These are phyloP conservation scores for Endothia cerciana DNA, from an alignment of 2,329 filamentous ascomycete genomes.

Conservation along the genomic window DNA sequence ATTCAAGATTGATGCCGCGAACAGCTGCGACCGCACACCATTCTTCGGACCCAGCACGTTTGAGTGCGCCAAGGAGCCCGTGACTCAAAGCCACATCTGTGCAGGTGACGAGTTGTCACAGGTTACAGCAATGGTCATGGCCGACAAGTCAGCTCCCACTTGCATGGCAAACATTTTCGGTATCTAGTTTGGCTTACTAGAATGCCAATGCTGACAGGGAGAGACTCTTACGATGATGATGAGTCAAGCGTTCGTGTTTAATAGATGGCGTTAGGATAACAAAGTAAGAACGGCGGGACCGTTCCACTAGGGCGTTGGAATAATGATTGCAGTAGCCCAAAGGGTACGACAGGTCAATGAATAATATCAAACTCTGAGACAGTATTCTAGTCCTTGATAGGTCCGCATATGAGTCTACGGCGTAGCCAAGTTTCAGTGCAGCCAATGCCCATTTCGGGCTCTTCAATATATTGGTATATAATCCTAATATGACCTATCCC, in stretches of 20 bases:
- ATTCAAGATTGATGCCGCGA: neutral
- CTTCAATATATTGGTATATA: neutral
- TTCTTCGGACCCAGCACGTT: constrained; percentile 6
- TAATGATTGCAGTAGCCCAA: neutral
- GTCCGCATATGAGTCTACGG: too few species aligned
- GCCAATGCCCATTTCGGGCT: neutral
- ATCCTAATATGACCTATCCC: neutral
- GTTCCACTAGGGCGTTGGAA: neutral
- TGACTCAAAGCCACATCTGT: neutral
- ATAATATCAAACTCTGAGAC: neutral
- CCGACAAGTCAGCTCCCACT: neutral
- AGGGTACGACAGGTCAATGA: neutral
- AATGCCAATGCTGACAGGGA: neutral
- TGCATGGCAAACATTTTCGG: neutral
- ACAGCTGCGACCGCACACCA: neutral
- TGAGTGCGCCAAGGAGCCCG: neutral
- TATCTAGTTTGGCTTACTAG: neutral
- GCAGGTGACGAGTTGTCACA: constrained; percentile 2
- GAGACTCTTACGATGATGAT: neutral
- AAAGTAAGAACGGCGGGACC: neutral
- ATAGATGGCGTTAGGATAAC: neutral
- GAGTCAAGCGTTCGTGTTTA: neutral
- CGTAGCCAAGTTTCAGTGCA: neutral
- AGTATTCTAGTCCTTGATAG: too few species aligned
- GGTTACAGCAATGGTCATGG: constrained; percentile 12